Evolutionary conservation across 108 stramenopile genomes (phyloP).

Genomic region (Cyclotella cryptica): DNA sequence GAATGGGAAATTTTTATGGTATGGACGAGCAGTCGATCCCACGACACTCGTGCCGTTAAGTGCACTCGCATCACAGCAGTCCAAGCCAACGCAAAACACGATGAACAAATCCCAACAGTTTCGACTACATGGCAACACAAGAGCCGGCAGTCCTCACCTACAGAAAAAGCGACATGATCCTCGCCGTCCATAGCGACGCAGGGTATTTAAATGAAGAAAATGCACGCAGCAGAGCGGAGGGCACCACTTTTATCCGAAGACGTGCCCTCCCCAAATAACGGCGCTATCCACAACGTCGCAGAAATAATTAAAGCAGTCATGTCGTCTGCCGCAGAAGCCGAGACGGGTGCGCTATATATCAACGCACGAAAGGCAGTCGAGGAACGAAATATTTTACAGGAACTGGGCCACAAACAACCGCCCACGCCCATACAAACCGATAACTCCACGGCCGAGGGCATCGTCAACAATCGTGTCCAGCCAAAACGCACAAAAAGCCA

Average conservation of each 20-base stretch:
- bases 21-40: conserved; percentile 52
- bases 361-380: conserved; percentile 47
- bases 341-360: conserved; percentile 48
- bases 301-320: conserved; percentile 37
- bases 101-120: conserved; percentile 32
- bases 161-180: conserved; percentile 49
- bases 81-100: conserved; percentile 27
- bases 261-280: conserved; percentile 30
- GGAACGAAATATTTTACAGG: conserved; percentile 23
- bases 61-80: conserved; percentile 27
- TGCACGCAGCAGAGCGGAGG: conserved; percentile 45
- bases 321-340: conserved; percentile 55
- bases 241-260: conserved; percentile 30
- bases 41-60: not conserved
- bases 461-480: conserved; percentile 53
- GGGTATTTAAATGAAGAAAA: conserved; percentile 9
- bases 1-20: conserved; percentile 52
- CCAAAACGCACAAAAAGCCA: conserved; percentile 31
- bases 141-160: conserved; percentile 51
- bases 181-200: conserved; percentile 8
- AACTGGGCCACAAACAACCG: conserved; percentile 57
- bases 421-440: conserved; percentile 57
- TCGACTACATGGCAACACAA: conserved; percentile 58
- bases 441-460: conserved; percentile 54
- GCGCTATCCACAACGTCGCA: conserved; percentile 33